Conservation (phyloP, 192 early-diverging fungal species). For the Podila epicladia region DNA sequence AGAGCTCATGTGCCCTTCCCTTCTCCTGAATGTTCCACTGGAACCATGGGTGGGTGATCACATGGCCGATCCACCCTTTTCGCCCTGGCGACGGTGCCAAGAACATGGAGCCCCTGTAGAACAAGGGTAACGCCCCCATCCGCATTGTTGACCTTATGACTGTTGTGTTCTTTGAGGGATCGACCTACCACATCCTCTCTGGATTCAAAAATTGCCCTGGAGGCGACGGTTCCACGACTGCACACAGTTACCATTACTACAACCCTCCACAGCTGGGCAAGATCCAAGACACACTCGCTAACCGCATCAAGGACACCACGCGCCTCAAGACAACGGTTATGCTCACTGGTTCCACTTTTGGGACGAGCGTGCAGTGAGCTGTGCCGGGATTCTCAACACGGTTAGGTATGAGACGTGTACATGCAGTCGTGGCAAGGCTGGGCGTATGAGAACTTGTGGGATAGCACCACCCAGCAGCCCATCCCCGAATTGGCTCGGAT, state of each 20-base stretch:
- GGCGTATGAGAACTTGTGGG: slow-evolving; percentile 63
- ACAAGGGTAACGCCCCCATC: slow-evolving; percentile 56
- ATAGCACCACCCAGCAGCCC: slow-evolving; percentile 3
- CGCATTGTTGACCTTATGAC: slow-evolving; percentile 62
- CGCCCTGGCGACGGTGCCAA: slow-evolving; percentile 53
- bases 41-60: slow-evolving; percentile 67
- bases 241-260: slow-evolving; percentile 64
- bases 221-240: slow-evolving; percentile 59
- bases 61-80: slow-evolving; percentile 52
- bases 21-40: neutral
- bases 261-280: slow-evolving; percentile 54
- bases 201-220: slow-evolving; percentile 59
- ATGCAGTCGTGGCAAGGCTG: slow-evolving; percentile 66
- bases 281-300: slow-evolving; percentile 45
- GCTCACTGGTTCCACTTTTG: slow-evolving; percentile 65
- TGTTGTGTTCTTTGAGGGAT: slow-evolving; percentile 65
- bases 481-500: slow-evolving; percentile 27
- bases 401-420: slow-evolving; percentile 53
- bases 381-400: slow-evolving; percentile 46
- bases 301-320: slow-evolving; percentile 54
- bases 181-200: slow-evolving; percentile 57
- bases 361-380: slow-evolving; percentile 33
- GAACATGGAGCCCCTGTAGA: slow-evolving; percentile 64
- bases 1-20: neutral
- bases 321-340: slow-evolving; percentile 55